phyloP scores from a whole-genome alignment of 2,329 filamentous ascomycete genomes.

The Ascochyta koolunga region DNA sequence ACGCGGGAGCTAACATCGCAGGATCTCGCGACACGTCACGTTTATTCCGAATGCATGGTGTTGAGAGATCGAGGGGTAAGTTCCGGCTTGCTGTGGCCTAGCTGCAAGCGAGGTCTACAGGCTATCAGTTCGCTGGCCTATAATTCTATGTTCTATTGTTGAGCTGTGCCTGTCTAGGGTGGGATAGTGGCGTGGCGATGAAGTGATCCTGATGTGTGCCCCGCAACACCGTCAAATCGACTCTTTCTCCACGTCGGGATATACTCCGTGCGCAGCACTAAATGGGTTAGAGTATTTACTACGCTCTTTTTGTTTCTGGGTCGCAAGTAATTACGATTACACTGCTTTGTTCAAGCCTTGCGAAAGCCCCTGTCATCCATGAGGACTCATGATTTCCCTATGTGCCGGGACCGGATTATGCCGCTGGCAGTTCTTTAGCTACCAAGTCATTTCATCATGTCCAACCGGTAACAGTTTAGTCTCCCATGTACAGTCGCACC shows the following conservation, averaged over 20 bases:
- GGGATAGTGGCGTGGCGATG: constrained; percentile 19
- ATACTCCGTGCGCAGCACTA: constrained; percentile 25
- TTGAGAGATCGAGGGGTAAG: constrained; percentile 3
- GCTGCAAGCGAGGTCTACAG: not conserved
- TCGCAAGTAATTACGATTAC: constrained; percentile 24
- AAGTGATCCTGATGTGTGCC: constrained; percentile 24
- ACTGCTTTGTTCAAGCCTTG: constrained; percentile 28
- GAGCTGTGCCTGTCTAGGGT: constrained; percentile 1
- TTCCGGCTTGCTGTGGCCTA: constrained; percentile 8
- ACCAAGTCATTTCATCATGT: constrained; percentile 45
- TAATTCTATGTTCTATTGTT: constrained; percentile 1
- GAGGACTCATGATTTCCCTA: constrained; percentile 19
- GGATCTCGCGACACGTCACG: constrained; percentile 37
- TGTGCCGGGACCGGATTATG: constrained; percentile 29
- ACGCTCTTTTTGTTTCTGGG: constrained; percentile 25
- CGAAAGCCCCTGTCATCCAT: constrained; percentile 33
- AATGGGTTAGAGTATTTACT: constrained; percentile 23
- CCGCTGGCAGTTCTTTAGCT: constrained; percentile 14
- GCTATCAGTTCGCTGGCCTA: not conserved
- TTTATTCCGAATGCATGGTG: constrained; percentile 8
- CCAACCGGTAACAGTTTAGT: constrained; percentile 35
- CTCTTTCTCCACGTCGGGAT: constrained; percentile 18
- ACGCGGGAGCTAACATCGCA: constrained; percentile 43
- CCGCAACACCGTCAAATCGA: constrained; percentile 20
- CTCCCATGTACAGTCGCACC: constrained; percentile 23